Base-by-base conservation (phyloP, 306 rosid species). In the Luffa acutangula region DNA sequence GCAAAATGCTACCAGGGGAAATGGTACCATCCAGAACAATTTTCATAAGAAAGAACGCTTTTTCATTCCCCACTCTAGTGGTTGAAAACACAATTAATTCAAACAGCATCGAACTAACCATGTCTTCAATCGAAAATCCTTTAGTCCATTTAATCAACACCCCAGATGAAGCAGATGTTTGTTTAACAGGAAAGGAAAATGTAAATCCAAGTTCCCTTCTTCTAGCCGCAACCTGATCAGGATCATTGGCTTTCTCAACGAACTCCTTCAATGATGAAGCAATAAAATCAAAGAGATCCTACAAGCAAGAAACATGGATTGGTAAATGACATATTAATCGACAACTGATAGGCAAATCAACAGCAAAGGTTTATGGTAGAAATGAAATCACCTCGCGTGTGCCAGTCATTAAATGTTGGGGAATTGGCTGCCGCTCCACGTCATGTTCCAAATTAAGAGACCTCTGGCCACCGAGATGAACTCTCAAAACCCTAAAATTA, bases 161-260 rank as follows among this genome's bases (percentile, higher is more conserved):
- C 84, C 98, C 98, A 5, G 96, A 89, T 36, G 97, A 85, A 73
- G 89, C 83, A 51, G 96, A 90, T 63, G 80, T 74, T 85, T 93
- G 98, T 80, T 87, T 93, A 80, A 92, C 90, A 2, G 98, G 98
- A 89, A 90, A 93, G 82, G 98, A 92, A 87, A 94, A 94, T 39
- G 97, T 94, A 83, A 92, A 94, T 75, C 98, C 98, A 83, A 94
- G 93, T 70, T 92, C 96, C 86, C 87, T 86, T 85, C 82, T 82
- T 76, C 82, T 85, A 62, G 80, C 85, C 67, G 14, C 76, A 77
- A 86, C 83, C 85, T 42, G 42, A 78, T 90, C 86, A 70, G 89
- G 79, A 84, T 79, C 80, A 53, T 86, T 86, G 49, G 75, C 96
- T 85, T 78, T 89, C 17, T 89, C 87, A 70, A 92, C 86, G 75